Conservation (phyloP, 2,329 filamentous ascomycete genomes). For the Diatrype stigma region DNA sequence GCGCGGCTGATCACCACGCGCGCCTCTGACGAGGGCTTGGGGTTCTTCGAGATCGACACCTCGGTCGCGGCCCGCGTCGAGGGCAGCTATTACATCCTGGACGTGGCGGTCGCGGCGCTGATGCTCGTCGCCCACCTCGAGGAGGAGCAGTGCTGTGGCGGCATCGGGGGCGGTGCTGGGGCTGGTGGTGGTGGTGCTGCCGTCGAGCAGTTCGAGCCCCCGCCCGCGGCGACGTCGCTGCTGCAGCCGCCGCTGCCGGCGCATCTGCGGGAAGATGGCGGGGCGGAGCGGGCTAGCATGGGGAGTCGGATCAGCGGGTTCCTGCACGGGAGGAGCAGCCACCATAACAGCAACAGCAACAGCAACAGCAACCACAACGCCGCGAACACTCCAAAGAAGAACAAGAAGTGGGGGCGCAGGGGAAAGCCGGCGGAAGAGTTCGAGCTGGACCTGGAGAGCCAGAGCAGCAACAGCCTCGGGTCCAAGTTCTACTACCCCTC, state of each 20-base stretch:
- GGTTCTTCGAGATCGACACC: slow-evolving; percentile 60
- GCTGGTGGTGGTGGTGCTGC: too few species aligned
- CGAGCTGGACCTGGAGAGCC: slow-evolving; percentile 61
- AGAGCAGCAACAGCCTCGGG: slow-evolving; percentile 37
- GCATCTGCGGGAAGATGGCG: slow-evolving; percentile 19
- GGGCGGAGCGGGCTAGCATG: slow-evolving; percentile 18
- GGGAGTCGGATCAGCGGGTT: slow-evolving; percentile 27
- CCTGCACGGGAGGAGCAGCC: slow-evolving; percentile 18
- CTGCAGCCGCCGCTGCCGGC: slow-evolving; percentile 15
- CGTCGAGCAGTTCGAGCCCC: slow-evolving; percentile 47
- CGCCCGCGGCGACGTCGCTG: slow-evolving; percentile 36
- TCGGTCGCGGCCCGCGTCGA: slow-evolving; percentile 56
- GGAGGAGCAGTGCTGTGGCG: slow-evolving; percentile 39
- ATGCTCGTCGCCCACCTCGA: slow-evolving; percentile 56
- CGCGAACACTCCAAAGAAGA: slow-evolving; percentile 23
- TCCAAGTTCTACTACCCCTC: slow-evolving; percentile 18
- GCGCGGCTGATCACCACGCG: slow-evolving; percentile 56
- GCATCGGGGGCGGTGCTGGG: too few species aligned
- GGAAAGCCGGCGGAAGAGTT: slow-evolving; percentile 41
- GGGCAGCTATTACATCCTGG: slow-evolving; percentile 53
- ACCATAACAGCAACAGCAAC: slow-evolving; percentile 15
- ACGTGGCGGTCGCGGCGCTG: slow-evolving; percentile 58
- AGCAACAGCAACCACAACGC: slow-evolving; percentile 17
- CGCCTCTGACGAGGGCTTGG: slow-evolving; percentile 46
- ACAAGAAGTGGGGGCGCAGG: slow-evolving; percentile 37